Evolutionary conservation across 768 basidiomycete genomes (phyloP).

Genomic region (Cantharellus anzutake): DNA sequence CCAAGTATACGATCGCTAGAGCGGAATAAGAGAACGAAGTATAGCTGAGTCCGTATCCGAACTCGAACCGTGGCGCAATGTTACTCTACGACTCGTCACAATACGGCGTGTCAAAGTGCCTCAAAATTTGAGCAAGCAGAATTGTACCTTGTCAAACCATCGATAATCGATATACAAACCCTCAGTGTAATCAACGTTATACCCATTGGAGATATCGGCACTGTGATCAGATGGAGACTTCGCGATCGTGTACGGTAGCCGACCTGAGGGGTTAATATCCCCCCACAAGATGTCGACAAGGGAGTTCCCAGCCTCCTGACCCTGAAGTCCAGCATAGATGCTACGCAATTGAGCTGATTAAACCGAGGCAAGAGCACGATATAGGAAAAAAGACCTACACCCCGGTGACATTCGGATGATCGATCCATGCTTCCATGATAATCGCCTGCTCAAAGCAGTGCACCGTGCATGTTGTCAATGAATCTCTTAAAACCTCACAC

Average conservation of each 20-base stretch:
- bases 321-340: constrained; percentile 48
- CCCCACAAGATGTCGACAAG: constrained; percentile 60
- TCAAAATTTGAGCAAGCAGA: background rate
- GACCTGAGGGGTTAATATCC: constrained; percentile 44
- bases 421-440: constrained; percentile 8
- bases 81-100: constrained; percentile 12
- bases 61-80: constrained; percentile 29
- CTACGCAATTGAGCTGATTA: constrained; percentile 14
- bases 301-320: constrained; percentile 50
- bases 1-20: background rate
- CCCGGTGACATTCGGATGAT: constrained; percentile 5
- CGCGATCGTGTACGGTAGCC: constrained; percentile 60
- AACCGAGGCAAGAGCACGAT: too few species aligned
- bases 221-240: constrained; percentile 39
- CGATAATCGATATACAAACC: constrained; percentile 11
- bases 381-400: background rate
- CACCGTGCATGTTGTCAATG: too few species aligned
- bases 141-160: constrained; percentile 9
- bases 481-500: too few species aligned
- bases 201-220: constrained; percentile 13
- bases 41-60: constrained; percentile 36
- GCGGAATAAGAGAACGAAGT: constrained; percentile 33
- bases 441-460: background rate
- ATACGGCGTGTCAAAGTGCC: background rate
- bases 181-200: background rate